phyloP scores from a whole-genome alignment of 129 eudicot species.

The Pseudognaphalium luteoalbum region DNA sequence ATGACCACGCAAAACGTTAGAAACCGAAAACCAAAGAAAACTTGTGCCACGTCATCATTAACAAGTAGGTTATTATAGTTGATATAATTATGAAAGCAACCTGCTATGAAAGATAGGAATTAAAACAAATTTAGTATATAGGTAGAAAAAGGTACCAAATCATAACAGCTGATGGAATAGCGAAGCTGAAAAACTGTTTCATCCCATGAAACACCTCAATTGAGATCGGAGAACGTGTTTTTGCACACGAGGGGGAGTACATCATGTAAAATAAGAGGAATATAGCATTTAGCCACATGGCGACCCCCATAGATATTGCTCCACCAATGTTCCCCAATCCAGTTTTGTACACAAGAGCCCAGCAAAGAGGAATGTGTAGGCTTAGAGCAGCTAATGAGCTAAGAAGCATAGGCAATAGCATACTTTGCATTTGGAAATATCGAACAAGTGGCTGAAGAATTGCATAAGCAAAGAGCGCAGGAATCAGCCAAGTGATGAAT shows the following conservation, averaged over 20 bases:
- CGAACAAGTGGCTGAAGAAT: constrained; percentile 68
- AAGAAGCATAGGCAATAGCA: constrained; percentile 60
- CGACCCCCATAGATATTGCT: constrained; percentile 55
- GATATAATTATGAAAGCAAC: neutral
- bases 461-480: constrained; percentile 66
- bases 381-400: constrained; percentile 46
- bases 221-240: constrained; percentile 57
- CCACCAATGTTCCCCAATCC: constrained; percentile 55
- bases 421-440: constrained; percentile 69
- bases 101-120: neutral
- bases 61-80: neutral
- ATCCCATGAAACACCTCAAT: constrained; percentile 49
- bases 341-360: constrained; percentile 62
- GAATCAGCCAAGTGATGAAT: constrained; percentile 54
- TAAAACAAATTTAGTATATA: neutral
- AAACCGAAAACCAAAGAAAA: neutral
- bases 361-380: constrained; percentile 58
- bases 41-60: neutral
- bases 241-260: constrained; percentile 54
- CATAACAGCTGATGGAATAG: constrained; percentile 71
- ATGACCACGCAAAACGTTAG: neutral
- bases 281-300: constrained; percentile 58
- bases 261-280: constrained; percentile 55
- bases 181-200: constrained; percentile 60
- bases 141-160: constrained; percentile 45